Evolutionary conservation across 495 filamentous ascomycete genomes (phyloP).

Genomic region (Cladorrhinum samala): DNA sequence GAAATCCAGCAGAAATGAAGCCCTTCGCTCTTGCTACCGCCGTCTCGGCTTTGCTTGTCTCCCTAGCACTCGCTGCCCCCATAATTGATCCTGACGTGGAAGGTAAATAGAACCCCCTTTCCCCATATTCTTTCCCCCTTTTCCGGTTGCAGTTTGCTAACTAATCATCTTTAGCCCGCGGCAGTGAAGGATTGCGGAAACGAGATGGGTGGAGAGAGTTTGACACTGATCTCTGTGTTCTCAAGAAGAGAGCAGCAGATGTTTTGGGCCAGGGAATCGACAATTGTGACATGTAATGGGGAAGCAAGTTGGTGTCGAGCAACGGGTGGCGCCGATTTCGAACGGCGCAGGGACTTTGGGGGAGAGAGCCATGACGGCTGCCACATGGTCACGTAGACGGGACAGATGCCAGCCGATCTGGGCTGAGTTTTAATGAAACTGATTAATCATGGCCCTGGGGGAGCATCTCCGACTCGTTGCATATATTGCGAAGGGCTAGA

Average conservation of each 20-base stretch:
- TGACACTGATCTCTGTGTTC: conserved; percentile 5
- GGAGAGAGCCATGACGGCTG: not conserved
- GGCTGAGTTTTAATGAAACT: no score
- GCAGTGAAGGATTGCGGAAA: no score
- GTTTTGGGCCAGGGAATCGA: conserved; percentile 3
- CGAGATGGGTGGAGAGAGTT: conserved; percentile 1
- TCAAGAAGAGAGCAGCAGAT: not conserved
- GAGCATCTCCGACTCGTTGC: no score
- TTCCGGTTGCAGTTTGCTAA: no score
- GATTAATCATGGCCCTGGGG: no score
- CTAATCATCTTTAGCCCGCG: no score
- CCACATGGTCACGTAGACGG: no score
- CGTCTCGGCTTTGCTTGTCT: not conserved
- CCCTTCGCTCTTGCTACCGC: not conserved
- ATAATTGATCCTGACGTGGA: not conserved
- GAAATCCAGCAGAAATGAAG: not conserved
- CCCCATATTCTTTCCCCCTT: not conserved
- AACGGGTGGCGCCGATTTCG: no score
- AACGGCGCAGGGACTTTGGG: no score
- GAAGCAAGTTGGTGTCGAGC: no score
- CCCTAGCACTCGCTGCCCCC: not conserved
- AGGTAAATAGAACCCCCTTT: not conserved
- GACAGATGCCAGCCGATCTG: no score
- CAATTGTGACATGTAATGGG: conserved; percentile 8
- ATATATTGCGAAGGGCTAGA: no score